Conservation (phyloP, 495 filamentous ascomycete genomes). For the Cudoniella acicularis region DNA sequence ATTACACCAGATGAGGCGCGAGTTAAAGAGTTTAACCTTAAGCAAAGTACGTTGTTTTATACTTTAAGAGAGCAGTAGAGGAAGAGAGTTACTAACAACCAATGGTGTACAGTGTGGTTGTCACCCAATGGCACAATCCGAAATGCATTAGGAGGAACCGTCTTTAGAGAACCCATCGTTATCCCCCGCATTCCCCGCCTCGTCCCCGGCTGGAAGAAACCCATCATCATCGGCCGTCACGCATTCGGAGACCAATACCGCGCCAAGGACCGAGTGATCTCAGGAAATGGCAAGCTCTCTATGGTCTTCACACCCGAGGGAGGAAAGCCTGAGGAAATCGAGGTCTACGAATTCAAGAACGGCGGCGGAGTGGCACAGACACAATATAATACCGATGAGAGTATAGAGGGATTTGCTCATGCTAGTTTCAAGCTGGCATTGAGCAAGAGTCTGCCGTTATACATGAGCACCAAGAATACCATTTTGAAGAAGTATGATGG, state of each 20-base stretch:
- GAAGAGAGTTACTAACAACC: neutral
- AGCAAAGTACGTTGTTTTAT: conserved; percentile 68
- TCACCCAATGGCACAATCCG: conserved; percentile 98
- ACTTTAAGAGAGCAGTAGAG: neutral
- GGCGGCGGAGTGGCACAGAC: conserved; percentile 86
- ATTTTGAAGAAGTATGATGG: conserved; percentile 99
- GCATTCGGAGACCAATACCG: conserved; percentile 99
- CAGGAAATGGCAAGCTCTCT: conserved; percentile 79
- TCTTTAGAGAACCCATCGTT: conserved; percentile 97
- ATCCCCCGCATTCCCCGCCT: conserved; percentile 88
- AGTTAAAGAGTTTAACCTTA: conserved; percentile 96
- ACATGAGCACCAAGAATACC: conserved; percentile 99
- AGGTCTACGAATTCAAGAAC: conserved; percentile 84
- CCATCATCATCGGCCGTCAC: conserved; percentile 98
- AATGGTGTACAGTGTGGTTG: conserved; percentile 82
- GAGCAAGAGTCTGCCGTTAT: conserved; percentile 79
- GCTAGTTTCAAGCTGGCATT: conserved; percentile 93
- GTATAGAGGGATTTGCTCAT: conserved; percentile 90
- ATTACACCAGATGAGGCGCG: conserved; percentile 97
- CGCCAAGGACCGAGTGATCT: conserved; percentile 81
- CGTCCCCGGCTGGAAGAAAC: conserved; percentile 94
- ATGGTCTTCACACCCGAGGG: conserved; percentile 88
- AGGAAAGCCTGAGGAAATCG: conserved; percentile 78
- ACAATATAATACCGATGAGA: conserved; percentile 97
- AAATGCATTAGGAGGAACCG: conserved; percentile 90